These are phyloP conservation scores for Caloboletus firmus DNA, from an alignment of 1,284 basidiomycete genomes.

Conservation along the genomic window DNA sequence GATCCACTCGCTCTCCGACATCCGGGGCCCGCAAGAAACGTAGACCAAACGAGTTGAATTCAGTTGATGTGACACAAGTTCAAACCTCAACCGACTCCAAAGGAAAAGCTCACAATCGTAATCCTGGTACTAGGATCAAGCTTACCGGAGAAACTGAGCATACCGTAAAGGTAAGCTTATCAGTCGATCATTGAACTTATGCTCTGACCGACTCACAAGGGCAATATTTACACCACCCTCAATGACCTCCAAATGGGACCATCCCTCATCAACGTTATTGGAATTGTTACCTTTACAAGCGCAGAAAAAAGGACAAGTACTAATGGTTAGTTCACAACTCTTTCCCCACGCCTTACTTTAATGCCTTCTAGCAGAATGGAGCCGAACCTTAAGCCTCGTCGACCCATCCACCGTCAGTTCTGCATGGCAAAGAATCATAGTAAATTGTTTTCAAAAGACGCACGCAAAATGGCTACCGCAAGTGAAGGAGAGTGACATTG, in stretches of 20 bases:
- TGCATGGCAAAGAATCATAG: conserved; percentile 17
- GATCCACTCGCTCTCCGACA: not conserved
- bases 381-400: conserved; percentile 24
- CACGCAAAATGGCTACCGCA: conserved; percentile 51
- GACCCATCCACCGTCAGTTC: conserved; percentile 42
- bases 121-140: too few relatives aligned
- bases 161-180: too few relatives aligned
- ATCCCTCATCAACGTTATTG: conserved; percentile 33
- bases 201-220: too few relatives aligned
- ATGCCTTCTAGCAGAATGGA: conserved; percentile 30
- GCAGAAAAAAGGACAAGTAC: conserved; percentile 21
- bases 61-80: too few relatives aligned
- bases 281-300: conserved; percentile 24
- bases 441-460: conserved; percentile 54
- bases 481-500: conserved; percentile 38
- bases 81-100: too few relatives aligned
- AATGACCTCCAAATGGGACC: conserved; percentile 16
- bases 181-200: too few relatives aligned
- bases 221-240: conserved; percentile 31
- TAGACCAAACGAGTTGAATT: too few relatives aligned
- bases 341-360: too few relatives aligned
- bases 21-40: conserved; percentile 23
- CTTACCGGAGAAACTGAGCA: too few relatives aligned
- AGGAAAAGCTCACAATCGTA: too few relatives aligned
- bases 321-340: conserved; percentile 26